These are phyloP conservation scores for Niveomyces coronatus DNA, from an alignment of 2,329 filamentous ascomycete species.

Conservation along the genomic window DNA sequence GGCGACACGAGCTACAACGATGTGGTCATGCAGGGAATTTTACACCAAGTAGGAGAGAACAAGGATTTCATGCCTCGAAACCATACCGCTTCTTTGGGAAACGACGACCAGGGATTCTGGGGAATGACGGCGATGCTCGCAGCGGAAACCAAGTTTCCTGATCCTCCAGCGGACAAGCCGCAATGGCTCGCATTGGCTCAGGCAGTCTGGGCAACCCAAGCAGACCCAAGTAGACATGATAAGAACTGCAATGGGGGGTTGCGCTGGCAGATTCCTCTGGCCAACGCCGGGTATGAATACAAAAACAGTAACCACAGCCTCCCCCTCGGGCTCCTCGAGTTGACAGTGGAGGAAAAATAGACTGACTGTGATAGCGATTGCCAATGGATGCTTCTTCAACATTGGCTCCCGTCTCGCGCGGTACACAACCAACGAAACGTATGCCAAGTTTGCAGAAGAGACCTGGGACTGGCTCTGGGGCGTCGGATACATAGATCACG, in stretches of 20 bases:
- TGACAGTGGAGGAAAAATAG: no score
- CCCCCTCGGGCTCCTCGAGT: no score
- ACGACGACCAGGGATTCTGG: constrained; percentile 66
- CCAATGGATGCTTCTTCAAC: constrained; percentile 55
- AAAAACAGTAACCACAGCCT: constrained; percentile 43
- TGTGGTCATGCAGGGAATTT: constrained; percentile 43
- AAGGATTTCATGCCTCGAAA: constrained; percentile 51
- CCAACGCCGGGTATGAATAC: constrained; percentile 68
- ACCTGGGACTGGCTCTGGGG: constrained; percentile 51
- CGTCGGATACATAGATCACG: constrained; percentile 48
- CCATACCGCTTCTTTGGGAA: constrained; percentile 49
- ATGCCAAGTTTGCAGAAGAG: constrained; percentile 50
- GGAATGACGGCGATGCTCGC: constrained; percentile 57
- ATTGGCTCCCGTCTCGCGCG: constrained; percentile 58
- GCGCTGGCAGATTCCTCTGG: constrained; percentile 67
- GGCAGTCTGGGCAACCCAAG: constrained; percentile 57
- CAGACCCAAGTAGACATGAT: constrained; percentile 51
- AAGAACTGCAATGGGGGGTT: constrained; percentile 57
- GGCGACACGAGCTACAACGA: constrained; percentile 54
- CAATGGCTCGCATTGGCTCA: constrained; percentile 57
- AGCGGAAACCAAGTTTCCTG: constrained; percentile 52
- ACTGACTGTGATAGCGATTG: constrained; percentile 32
- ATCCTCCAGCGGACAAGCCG: constrained; percentile 42
- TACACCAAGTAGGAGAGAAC: constrained; percentile 47
- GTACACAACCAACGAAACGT: constrained; percentile 58